A percentile compares a stretch with the other conserved stretches of the same genome.
Conservation (phyloP, 2,329 filamentous ascomycete species). For the Microdochium paspali region DNA sequence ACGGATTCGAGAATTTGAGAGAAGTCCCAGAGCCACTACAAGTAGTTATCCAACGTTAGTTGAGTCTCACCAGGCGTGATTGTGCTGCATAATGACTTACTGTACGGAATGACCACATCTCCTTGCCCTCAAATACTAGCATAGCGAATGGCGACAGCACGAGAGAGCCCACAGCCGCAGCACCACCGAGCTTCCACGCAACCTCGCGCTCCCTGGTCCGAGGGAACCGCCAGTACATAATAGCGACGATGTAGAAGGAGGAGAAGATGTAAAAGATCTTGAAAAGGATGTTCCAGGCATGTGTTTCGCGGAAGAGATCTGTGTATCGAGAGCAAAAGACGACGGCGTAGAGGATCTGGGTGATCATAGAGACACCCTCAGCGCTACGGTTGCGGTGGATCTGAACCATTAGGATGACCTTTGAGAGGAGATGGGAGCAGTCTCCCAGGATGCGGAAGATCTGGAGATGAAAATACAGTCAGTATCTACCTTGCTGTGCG, state of each 20-base stretch:
- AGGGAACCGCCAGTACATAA: slow-evolving; percentile 82
- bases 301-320: slow-evolving; percentile 58
- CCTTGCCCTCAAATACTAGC: slow-evolving; percentile 50
- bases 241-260: slow-evolving; percentile 74
- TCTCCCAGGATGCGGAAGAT: slow-evolving; percentile 73
- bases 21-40: slow-evolving; percentile 74
- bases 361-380: slow-evolving; percentile 67
- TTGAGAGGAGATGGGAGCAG: slow-evolving; percentile 74
- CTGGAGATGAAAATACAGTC: slow-evolving; percentile 19
- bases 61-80: not conserved
- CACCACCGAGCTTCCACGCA: slow-evolving; percentile 82
- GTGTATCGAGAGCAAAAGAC: slow-evolving; percentile 86
- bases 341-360: slow-evolving; percentile 74
- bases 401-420: slow-evolving; percentile 82
- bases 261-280: slow-evolving; percentile 84
- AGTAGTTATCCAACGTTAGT: slow-evolving; percentile 6
- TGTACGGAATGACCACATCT: slow-evolving; percentile 36
- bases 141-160: slow-evolving; percentile 63
- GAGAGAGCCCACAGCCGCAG: slow-evolving; percentile 55
- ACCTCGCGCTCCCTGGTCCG: slow-evolving; percentile 84
- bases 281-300: slow-evolving; percentile 66
- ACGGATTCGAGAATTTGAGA: slow-evolving; percentile 88
- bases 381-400: slow-evolving; percentile 76
- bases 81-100: slow-evolving; percentile 25
- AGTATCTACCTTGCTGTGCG: not conserved